phyloP scores from a whole-genome alignment of 805 yeast species.

The Ascoidea tarda region DNA sequence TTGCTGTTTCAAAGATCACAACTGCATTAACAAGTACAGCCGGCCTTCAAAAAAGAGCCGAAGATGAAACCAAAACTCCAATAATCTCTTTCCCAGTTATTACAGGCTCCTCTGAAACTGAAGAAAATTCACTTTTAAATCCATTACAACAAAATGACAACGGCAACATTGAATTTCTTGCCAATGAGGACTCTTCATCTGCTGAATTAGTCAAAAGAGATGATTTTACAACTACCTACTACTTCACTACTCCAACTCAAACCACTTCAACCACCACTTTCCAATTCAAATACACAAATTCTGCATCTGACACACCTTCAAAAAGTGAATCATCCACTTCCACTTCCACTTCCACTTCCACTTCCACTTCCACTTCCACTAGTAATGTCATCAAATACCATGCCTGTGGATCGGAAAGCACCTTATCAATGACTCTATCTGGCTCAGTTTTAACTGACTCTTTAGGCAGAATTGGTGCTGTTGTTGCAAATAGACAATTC shows the following conservation, averaged over 20 bases:
- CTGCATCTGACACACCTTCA: constrained; percentile 10
- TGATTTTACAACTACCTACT: constrained; percentile 7
- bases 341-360: constrained; percentile 11
- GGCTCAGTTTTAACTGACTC: constrained; percentile 29
- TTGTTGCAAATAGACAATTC: constrained; percentile 49
- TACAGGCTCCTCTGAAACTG: too few relatives aligned
- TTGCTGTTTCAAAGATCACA: constrained; percentile 42
- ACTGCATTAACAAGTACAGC: constrained; percentile 12
- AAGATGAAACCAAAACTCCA: too few relatives aligned
- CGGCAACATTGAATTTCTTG: too few relatives aligned
- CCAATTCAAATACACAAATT: constrained; percentile 7
- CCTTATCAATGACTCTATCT: constrained; percentile 34
- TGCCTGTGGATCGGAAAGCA: constrained; percentile 21
- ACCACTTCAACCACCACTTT: constrained; percentile 17
- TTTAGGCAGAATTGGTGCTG: constrained; percentile 38
- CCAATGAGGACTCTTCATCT: too few relatives aligned
- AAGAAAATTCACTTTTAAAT: too few relatives aligned
- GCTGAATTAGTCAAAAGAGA: background rate
- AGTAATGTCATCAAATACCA: constrained; percentile 14
- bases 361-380: constrained; percentile 11
- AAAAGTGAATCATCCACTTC: constrained; percentile 14
- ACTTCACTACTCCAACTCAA: constrained; percentile 9
- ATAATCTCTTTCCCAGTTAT: too few relatives aligned
- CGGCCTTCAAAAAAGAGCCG: background rate
- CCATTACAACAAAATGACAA: too few relatives aligned